Base-by-base conservation (phyloP, 2,329 filamentous ascomycete genomes). In the Xylaria polymorpha region DNA sequence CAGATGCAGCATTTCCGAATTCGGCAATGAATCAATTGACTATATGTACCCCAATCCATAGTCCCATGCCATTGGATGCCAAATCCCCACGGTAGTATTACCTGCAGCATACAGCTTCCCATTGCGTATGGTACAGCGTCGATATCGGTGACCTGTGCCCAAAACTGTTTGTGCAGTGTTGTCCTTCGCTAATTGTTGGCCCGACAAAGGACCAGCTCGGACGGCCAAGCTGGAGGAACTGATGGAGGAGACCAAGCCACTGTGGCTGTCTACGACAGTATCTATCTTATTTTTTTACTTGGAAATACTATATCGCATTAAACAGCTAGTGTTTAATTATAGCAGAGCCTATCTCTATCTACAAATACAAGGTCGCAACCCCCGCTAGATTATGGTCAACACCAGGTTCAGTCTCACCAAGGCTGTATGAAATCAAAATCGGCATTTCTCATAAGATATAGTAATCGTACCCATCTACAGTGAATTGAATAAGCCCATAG, bases 11-110 rank as follows among this genome's bases (percentile, higher is more conserved):
- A 43, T 41, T 57, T 22, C 55, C 55, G 55, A 39, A 43, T 57
- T 57, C 55, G 55, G 55, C 35, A 57, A 57, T 43, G 20, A 57
- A 25, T 43, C 55, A 43, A 57, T n/a, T 25, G 20, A 41, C 37
- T n/a, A 37, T 15, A 57, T 43, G 55, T 29, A 57, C 55, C 55
- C 53, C 37, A 57, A 29, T 57, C 20, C 6, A 18, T 4, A 6
- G 22, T 43, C 35, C 48, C 44, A 18, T 53, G 20, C 46, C n/a
- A 60, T 65, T 53, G 46, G 44, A 9, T 43, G 46, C 20, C 18
- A 7, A n/a, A 25, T 15, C 43, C 29, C 61, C 44, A 22, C 20
- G 20, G 29, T 37, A 29, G 37, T 55, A 55, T 62, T 35, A 4
- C 18, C 25, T 20, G 35, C 57, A n/a, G 57, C 57, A 50, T 61